phyloP scores from a whole-genome alignment of 495 filamentous ascomycete genomes.

The Copromyces sp. region DNA sequence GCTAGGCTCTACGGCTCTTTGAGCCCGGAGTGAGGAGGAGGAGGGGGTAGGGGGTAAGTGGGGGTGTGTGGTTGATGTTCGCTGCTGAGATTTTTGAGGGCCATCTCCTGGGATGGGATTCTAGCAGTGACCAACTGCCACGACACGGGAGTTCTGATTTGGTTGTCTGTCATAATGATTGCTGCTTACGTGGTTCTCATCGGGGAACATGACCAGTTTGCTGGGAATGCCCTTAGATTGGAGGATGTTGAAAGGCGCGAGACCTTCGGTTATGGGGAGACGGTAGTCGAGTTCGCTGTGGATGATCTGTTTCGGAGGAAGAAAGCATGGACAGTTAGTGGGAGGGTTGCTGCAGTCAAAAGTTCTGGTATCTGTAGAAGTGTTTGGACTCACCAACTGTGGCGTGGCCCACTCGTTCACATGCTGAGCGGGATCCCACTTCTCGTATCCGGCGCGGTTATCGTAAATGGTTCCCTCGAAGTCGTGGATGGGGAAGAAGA shows the following conservation, averaged over 20 bases:
- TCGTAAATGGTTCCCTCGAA: slow-evolving; percentile 70
- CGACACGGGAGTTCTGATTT: neutral
- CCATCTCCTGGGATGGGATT: neutral
- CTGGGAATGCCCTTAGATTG: slow-evolving; percentile 65
- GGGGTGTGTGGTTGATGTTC: neutral
- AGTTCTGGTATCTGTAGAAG: neutral
- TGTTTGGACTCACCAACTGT: slow-evolving; percentile 39
- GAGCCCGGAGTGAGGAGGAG: neutral
- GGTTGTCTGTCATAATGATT: neutral
- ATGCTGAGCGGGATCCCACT: slow-evolving; percentile 70
- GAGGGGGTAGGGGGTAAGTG: neutral
- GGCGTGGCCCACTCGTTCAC: slow-evolving; percentile 70
- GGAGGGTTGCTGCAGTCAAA: neutral
- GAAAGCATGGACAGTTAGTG: neutral
- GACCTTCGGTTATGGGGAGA: slow-evolving; percentile 69
- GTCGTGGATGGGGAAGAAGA: slow-evolving; percentile 82
- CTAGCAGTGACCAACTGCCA: neutral
- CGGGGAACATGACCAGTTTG: slow-evolving; percentile 71
- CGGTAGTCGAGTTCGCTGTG: slow-evolving; percentile 91
- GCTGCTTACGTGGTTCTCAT: slow-evolving; percentile 53
- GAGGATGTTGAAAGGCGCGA: slow-evolving; percentile 81
- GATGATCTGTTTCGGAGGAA: slow-evolving; percentile 45
- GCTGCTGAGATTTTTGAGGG: neutral
- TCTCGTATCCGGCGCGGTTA: slow-evolving; percentile 58
- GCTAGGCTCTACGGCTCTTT: neutral